Evolutionary conservation across 352 stramenopile genomes (phyloP).

Genomic region (Pythium volutum): DNA sequence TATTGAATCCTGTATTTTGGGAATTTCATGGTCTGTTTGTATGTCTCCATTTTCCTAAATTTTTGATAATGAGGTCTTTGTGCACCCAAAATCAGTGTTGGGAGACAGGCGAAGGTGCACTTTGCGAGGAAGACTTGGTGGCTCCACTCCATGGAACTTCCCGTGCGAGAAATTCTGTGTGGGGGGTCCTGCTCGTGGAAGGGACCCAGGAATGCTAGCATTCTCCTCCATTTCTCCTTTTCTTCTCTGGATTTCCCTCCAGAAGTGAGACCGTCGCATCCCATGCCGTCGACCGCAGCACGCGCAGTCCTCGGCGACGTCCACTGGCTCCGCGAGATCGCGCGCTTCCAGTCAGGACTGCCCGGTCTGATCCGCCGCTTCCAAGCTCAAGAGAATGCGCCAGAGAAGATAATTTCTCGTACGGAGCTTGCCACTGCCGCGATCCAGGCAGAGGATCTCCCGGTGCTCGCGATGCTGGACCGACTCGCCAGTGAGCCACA

Average conservation of each 20-base stretch:
- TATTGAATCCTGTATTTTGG: too few species aligned
- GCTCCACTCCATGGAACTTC: too few species aligned
- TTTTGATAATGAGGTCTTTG: too few species aligned
- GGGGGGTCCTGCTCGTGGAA: too few species aligned
- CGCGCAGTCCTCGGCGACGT: slow-evolving; percentile 1
- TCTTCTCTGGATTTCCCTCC: neutral
- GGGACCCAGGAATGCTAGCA: too few species aligned
- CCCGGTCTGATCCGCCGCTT: slow-evolving; percentile 6
- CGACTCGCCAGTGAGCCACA: slow-evolving; percentile 7
- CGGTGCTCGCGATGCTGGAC: slow-evolving; percentile 4
- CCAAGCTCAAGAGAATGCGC: neutral
- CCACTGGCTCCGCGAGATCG: slow-evolving; percentile 16
- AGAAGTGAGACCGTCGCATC: neutral
- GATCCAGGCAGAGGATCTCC: slow-evolving; percentile 4
- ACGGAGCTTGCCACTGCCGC: neutral
- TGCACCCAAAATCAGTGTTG: neutral
- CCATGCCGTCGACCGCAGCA: neutral
- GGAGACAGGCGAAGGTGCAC: too few species aligned
- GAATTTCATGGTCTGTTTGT: too few species aligned
- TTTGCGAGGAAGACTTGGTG: too few species aligned
- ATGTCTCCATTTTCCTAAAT: too few species aligned
- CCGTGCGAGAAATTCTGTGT: too few species aligned
- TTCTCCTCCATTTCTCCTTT: neutral
- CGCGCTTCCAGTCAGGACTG: slow-evolving; percentile 8
- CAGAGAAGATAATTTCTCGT: neutral